Percentiles rank a stretch among this genome's conserved stretches.
These are phyloP conservation scores for Diaporthe citrichinensis DNA, from an alignment of 2,329 filamentous ascomycete species.

Conservation along the genomic window DNA sequence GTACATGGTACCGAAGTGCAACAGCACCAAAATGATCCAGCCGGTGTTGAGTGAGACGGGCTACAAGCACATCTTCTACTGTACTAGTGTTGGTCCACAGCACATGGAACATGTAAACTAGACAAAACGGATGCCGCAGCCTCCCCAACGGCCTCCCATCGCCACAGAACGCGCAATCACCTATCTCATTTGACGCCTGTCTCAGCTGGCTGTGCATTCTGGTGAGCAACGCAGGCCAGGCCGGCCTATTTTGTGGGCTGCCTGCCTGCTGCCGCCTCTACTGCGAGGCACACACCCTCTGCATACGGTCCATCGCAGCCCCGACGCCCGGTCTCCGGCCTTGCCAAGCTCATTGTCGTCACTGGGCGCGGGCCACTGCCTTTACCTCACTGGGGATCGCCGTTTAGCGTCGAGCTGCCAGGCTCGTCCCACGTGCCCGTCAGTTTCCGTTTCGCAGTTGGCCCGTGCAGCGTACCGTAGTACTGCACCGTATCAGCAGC, in stretches of 20 bases:
- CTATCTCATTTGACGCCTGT: background rate
- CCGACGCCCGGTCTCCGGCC: background rate
- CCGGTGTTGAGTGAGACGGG: background rate
- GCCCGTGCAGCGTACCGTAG: slow-evolving; percentile 12
- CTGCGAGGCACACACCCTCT: background rate
- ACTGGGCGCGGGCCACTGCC: background rate
- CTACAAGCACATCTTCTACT: background rate
- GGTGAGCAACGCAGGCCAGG: background rate
- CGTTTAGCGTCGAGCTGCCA: background rate
- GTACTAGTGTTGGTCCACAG: background rate
- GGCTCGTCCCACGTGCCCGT: slow-evolving; percentile 6
- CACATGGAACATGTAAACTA: background rate
- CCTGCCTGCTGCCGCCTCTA: background rate
- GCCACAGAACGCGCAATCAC: slow-evolving; percentile 26
- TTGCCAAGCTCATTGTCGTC: slow-evolving; percentile 19
- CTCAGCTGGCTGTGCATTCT: slow-evolving; percentile 14
- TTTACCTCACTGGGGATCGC: background rate
- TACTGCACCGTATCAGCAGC: background rate
- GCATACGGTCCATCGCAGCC: no score
- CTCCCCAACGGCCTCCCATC: slow-evolving; percentile 12
- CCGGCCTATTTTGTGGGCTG: background rate
- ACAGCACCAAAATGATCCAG: background rate
- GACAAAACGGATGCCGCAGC: background rate
- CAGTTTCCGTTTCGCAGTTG: background rate
- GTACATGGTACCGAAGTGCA: slow-evolving; percentile 9